Percentiles rank a stretch among this genome's conserved stretches.
Evolutionary conservation across 2,329 filamentous ascomycete genomes (phyloP).

Genomic region (Aspergillus persii): DNA sequence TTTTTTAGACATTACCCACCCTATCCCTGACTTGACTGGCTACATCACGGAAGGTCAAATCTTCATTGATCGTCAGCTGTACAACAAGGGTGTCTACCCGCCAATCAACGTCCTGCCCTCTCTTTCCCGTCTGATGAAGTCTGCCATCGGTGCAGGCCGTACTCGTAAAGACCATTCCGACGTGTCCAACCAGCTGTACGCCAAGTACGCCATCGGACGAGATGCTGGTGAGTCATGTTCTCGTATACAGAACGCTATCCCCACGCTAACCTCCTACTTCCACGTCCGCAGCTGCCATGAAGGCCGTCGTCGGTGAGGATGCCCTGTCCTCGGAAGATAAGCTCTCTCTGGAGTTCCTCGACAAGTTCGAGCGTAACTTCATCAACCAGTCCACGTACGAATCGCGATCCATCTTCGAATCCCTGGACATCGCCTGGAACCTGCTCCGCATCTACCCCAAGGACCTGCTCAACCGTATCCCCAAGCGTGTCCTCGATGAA

Average conservation of each 20-base stretch:
- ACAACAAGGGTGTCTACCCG: slow-evolving; percentile 97
- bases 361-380: slow-evolving; percentile 97
- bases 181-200: slow-evolving; percentile 98
- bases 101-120: slow-evolving; percentile 98
- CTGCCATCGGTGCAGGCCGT: slow-evolving; percentile 95
- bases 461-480: slow-evolving; percentile 94
- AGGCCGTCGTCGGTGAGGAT: slow-evolving; percentile 98
- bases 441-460: slow-evolving; percentile 96
- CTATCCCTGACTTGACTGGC: slow-evolving; percentile 96
- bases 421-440: slow-evolving; percentile 93
- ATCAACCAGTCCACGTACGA: slow-evolving; percentile 92
- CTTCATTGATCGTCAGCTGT: slow-evolving; percentile 86
- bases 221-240: slow-evolving; percentile 62
- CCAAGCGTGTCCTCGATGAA: slow-evolving; percentile 76
- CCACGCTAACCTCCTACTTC: neutral
- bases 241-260: too few relatives aligned
- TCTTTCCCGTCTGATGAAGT: slow-evolving; percentile 99
- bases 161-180: slow-evolving; percentile 96
- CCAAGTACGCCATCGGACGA: slow-evolving; percentile 98
- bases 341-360: slow-evolving; percentile 93
- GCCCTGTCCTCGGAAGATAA: slow-evolving; percentile 95
- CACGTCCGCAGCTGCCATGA: slow-evolving; percentile 73
- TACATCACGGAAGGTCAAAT: slow-evolving; percentile 99
- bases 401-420: slow-evolving; percentile 85
- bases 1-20: slow-evolving; percentile 82